phyloP scores from a whole-genome alignment of 1,284 basidiomycete genomes.

The Bondarzewia mesenterica region DNA sequence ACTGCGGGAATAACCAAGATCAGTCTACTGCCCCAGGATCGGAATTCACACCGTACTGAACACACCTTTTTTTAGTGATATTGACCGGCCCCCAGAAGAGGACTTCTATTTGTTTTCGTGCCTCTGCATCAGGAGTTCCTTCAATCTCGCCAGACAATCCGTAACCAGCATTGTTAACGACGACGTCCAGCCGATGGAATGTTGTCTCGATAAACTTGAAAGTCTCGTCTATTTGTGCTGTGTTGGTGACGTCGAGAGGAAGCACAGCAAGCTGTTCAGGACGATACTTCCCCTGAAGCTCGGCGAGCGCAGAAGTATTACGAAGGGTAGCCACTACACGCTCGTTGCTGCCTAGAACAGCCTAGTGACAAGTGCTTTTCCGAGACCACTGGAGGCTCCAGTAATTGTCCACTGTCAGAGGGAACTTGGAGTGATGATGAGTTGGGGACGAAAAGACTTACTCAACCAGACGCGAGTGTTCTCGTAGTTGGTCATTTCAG shows the following conservation, averaged over 20 bases:
- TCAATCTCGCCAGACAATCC: constrained; percentile 9
- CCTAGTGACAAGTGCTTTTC: background rate
- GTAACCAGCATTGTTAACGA: background rate
- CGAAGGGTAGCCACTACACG: background rate
- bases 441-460: no score
- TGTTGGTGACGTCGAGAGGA: background rate
- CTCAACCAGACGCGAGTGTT: no score
- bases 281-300: background rate
- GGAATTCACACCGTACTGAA: background rate
- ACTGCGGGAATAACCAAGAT: constrained; percentile 9
- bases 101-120: constrained; percentile 16
- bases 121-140: constrained; percentile 15
- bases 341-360: background rate
- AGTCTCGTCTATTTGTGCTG: background rate
- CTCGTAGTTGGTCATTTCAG: no score
- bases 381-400: background rate
- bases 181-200: background rate
- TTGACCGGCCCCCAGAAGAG: constrained; percentile 20
- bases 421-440: no score
- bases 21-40: background rate
- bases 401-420: no score
- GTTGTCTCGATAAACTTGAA: background rate
- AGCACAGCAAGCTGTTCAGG: background rate
- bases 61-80: constrained; percentile 12
- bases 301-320: background rate